Evolutionary conservation across 139 green algal species (phyloP).

Genomic region (Tetradesmus lagerheimii): DNA sequence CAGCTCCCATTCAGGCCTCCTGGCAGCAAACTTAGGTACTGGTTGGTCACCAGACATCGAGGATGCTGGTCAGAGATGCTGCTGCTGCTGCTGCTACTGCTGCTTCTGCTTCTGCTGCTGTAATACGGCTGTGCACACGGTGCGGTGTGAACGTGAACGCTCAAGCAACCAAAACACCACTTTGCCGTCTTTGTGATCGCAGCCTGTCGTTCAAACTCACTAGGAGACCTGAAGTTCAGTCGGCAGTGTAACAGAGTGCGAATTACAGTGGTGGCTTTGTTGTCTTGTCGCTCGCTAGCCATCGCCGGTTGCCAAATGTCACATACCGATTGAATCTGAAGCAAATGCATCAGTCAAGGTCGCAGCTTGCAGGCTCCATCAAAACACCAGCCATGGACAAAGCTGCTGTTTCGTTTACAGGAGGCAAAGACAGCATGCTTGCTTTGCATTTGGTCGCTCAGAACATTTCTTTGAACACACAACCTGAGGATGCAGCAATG

Average conservation of each 20-base stretch:
- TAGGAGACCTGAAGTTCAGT: too few relatives aligned
- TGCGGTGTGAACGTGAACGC: too few relatives aligned
- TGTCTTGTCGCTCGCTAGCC: too few relatives aligned
- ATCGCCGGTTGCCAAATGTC: too few relatives aligned
- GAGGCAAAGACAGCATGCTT: slow-evolving; percentile 36
- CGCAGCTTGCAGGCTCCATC: too few relatives aligned
- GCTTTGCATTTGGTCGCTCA: slow-evolving; percentile 12
- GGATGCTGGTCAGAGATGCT: neutral
- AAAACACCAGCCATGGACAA: neutral
- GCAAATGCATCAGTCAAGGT: too few relatives aligned
- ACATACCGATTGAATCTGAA: too few relatives aligned
- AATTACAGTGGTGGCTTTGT: neutral
- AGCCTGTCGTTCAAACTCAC: too few relatives aligned
- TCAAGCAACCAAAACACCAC: too few relatives aligned
- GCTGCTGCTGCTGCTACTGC: neutral
- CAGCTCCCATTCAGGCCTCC: slow-evolving; percentile 53
- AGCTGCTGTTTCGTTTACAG: slow-evolving; percentile 32
- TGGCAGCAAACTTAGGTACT: slow-evolving; percentile 21
- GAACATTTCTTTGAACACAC: neutral
- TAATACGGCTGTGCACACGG: too few relatives aligned
- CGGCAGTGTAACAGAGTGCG: neutral
- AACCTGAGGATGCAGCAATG: neutral
- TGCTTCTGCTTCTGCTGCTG: neutral
- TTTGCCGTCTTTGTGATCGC: too few relatives aligned
- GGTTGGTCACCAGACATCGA: neutral